Base-by-base conservation (phyloP, 805 yeast genomes). In the Candida caryicola region DNA sequence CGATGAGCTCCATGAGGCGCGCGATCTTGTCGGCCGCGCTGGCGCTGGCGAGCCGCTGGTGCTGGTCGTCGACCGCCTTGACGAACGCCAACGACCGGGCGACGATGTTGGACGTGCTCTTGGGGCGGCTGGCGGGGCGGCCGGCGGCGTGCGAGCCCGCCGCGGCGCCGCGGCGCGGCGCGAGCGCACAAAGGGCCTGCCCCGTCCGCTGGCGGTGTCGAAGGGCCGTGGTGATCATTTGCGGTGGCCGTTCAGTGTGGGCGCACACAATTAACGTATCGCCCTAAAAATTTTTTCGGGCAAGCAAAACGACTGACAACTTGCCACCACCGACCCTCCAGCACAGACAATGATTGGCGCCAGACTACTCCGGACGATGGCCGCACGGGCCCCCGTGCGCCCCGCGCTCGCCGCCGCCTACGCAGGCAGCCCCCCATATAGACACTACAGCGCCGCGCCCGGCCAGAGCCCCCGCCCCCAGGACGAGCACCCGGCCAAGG, bases 41-140 rank as follows among this genome's bases (percentile, higher is more conserved):
- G 4, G 57, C 45, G 8, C 49, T 37, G 10, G 41, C 52, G 13
- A 65, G 40, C 21, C 43, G 33, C 8, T 43, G 40, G 34, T 58
- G 63, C 29, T 48, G 43, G 2, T 45, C 46, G 30, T 62, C 69
- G 6, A 61, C 66, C 17, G 44, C 47, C 31, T 53, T 55, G 27
- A 57, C 62, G 36, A 53, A 62, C 9, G 52, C 50, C n/a, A 62
- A 39, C 10, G 60, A 45, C 28, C 43, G 49, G 19, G 47, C 31
- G 9, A 52, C 7, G 26, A 45, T 21, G 33, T 51, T 51, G 25
- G 37, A 17, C 15, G 25, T 17, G 23, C 37, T 34, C 19, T 33
- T 33, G 35, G 15, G 25, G 18, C 34, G 29, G n/a, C n/a, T n/a
- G n/a, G n/a, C n/a, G n/a, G n/a, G n/a, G n/a, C n/a, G n/a, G n/a